phyloP scores from a whole-genome alignment of 1,284 basidiomycete species.

The Tilletia walkeri region DNA sequence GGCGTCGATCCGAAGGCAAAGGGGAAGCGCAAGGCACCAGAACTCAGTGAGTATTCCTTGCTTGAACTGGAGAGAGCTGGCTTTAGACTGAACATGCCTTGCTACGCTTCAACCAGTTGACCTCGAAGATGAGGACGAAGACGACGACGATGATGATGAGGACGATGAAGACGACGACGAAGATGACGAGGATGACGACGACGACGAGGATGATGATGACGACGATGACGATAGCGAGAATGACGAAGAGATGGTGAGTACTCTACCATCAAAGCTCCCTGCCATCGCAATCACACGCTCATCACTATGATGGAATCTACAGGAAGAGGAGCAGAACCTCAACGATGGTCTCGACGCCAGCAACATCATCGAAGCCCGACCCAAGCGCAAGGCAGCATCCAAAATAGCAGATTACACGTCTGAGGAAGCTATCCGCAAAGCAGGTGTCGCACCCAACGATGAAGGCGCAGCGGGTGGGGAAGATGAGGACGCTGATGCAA shows the following conservation, averaged over 20 bases:
- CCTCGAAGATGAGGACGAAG: too few species aligned
- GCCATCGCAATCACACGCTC: neutral
- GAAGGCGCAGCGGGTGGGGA: neutral
- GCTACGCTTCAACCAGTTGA: too few species aligned
- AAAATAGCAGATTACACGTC: slow-evolving; percentile 5
- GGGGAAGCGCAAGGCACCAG: too few species aligned
- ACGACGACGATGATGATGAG: too few species aligned
- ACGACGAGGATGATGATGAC: slow-evolving; percentile 34
- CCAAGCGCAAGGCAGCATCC: neutral
- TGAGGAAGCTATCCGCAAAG: slow-evolving; percentile 5
- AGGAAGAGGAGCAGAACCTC: slow-evolving; percentile 28
- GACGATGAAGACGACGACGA: slow-evolving; percentile 40
- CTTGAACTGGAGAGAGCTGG: too few species aligned
- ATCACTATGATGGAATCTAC: slow-evolving; percentile 1
- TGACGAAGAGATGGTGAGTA: neutral
- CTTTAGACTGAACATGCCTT: too few species aligned
- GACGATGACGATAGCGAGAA: slow-evolving; percentile 35
- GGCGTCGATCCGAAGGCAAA: too few species aligned
- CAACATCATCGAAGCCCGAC: slow-evolving; percentile 19
- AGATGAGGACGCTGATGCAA: neutral
- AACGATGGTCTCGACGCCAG: slow-evolving; percentile 24
- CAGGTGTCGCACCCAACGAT: slow-evolving; percentile 4
- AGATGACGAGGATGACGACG: slow-evolving; percentile 32
- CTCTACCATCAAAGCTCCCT: neutral
- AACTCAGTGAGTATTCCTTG: too few species aligned